Conservation (phyloP, 345 rosid genomes). For the Dipteronia sinensis region DNA sequence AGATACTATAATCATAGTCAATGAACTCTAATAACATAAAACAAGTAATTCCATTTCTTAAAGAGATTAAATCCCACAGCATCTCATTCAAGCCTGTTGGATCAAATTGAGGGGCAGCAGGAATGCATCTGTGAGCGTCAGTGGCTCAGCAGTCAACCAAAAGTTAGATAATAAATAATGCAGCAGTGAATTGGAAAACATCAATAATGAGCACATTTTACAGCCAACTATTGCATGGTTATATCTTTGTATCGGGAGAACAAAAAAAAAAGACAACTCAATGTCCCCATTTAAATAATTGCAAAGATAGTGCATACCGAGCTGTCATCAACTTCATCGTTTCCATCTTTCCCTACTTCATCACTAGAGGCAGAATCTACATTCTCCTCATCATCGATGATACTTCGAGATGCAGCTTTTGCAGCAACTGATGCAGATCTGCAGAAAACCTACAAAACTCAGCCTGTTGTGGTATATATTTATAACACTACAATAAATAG, state of each 20-base stretch:
- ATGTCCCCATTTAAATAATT: slow-evolving; percentile 9
- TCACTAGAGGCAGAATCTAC: slow-evolving; percentile 85
- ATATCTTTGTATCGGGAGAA: not conserved
- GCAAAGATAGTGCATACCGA: slow-evolving; percentile 53
- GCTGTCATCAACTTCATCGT: slow-evolving; percentile 53
- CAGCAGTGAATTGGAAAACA: not conserved
- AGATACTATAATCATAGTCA: not conserved
- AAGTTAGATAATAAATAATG: not conserved
- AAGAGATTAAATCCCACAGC: not conserved
- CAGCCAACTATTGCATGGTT: not conserved
- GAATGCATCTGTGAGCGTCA: not conserved
- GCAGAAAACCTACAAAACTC: slow-evolving; percentile 31
- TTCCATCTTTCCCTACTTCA: slow-evolving; percentile 51
- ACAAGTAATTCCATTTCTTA: not conserved
- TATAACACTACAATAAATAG: not conserved
- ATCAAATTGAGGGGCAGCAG: not conserved
- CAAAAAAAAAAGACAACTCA: not conserved
- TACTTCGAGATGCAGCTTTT: slow-evolving; percentile 54
- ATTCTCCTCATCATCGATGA: slow-evolving; percentile 63
- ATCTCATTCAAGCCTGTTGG: not conserved
- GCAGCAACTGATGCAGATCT: slow-evolving; percentile 66
- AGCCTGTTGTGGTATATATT: not conserved
- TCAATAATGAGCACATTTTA: not conserved
- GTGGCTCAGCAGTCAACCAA: not conserved
- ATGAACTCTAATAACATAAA: not conserved